A percentile compares a stretch with the other conserved stretches of the same genome.
phyloP scores from a whole-genome alignment of 257 asterid species.

The Solanum piurae region DNA sequence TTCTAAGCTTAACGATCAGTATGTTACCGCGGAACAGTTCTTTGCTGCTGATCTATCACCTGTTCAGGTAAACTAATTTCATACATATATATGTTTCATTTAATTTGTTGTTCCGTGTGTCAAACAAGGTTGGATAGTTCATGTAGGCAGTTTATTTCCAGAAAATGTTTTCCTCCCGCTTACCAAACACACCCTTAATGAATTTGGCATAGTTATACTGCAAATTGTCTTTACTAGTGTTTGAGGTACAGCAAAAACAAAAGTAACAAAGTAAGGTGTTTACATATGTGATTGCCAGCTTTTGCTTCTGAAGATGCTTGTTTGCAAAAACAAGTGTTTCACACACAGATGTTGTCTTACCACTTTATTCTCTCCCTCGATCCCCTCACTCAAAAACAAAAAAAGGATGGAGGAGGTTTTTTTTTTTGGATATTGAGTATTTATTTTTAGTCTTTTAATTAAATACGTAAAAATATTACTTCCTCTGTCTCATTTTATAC shows the following conservation, averaged over 20 bases:
- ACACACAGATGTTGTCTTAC: not conserved
- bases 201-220: not conserved
- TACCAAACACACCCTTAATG: too few relatives aligned
- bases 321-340: not conserved
- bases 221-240: not conserved
- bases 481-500: too few relatives aligned
- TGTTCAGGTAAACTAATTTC: conserved; percentile 42
- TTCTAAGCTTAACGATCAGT: conserved; percentile 23
- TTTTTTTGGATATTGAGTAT: not conserved
- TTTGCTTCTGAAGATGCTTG: not conserved
- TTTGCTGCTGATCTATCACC: conserved; percentile 54
- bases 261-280: not conserved
- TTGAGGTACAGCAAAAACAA: not conserved
- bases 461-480: too few relatives aligned
- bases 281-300: not conserved
- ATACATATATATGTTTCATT: not conserved
- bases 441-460: not conserved
- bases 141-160: not conserved
- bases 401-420: not conserved
- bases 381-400: not conserved
- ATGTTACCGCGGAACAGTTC: conserved; percentile 71
- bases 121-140: not conserved
- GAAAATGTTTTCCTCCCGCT: not conserved
- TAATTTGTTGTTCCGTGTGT: not conserved
- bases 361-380: not conserved